Evolutionary conservation across 2,329 filamentous ascomycete genomes (phyloP).

Genomic region (Lomentospora prolificans): DNA sequence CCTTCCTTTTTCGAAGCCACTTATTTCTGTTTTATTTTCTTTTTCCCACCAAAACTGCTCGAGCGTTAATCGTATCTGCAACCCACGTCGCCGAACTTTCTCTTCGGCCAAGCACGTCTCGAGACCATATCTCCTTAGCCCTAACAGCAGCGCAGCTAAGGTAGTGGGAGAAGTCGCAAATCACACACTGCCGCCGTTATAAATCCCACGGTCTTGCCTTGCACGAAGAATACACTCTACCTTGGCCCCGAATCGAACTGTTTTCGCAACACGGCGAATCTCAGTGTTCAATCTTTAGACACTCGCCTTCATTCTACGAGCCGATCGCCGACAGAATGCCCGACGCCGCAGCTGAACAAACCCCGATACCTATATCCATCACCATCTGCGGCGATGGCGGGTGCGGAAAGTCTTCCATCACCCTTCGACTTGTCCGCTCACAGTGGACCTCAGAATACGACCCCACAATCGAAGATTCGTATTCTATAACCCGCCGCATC

Average conservation of each 20-base stretch:
- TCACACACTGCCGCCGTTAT: not conserved
- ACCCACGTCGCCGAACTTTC: not conserved
- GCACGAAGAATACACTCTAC: too few relatives aligned
- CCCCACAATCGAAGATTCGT: slow-evolving; percentile 75
- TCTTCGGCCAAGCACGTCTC: not conserved
- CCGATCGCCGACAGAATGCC: not conserved
- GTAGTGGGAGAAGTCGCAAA: not conserved
- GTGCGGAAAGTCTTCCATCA: slow-evolving; percentile 78
- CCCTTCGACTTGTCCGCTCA: slow-evolving; percentile 68
- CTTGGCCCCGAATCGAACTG: too few relatives aligned
- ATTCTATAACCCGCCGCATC: slow-evolving; percentile 70
- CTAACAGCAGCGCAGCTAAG: not conserved
- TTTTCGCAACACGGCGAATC: too few relatives aligned
- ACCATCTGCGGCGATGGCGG: slow-evolving; percentile 83
- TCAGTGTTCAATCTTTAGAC: not conserved
- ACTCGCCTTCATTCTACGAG: not conserved
- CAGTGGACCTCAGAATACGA: slow-evolving; percentile 81
- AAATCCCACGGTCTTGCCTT: not conserved
- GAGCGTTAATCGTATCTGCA: not conserved
- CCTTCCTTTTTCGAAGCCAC: not conserved
- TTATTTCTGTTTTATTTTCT: not conserved
- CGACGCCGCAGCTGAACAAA: not conserved
- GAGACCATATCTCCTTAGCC: not conserved
- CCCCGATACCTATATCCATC: slow-evolving; percentile 54
- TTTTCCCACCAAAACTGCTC: not conserved